Base-by-base conservation (phyloP, 257 asterid species). In the Nicotiana otophora region DNA sequence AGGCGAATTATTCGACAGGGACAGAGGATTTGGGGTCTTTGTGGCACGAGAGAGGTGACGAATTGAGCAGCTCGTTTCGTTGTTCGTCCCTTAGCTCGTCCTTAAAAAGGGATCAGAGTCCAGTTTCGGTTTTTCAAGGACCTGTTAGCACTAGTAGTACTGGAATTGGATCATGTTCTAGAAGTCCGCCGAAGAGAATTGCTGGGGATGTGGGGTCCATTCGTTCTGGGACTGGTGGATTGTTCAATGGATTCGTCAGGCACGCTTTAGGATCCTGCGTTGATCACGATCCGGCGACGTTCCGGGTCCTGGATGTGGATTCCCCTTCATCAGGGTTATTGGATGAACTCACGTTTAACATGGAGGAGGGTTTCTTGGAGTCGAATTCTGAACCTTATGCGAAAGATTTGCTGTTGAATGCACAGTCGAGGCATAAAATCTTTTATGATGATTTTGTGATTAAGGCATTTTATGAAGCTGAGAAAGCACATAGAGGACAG, bases 51-150 rank as follows among this genome's bases (percentile, higher is more conserved):
- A 89, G 92, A 81, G 70, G 91, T n/a, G 97, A 94, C 39, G 97
- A 92, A 68, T 87, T 92, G 72, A 89, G 94, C 20, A 85, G 94
- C 31, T 92, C 99, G 16, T 92, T 86, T 46, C 91, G 97, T 15
- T 87, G 89, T 83, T 91, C 97, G 33, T 88, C 98, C 62, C 80
- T 90, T 3, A 86, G 91, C 86, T 91, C 99, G 80, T 90, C 96
- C 6, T 31, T 87, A 84, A 94, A 92, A 63, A 93, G 95, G 82
- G 98, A 96, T 78, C 98, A 94, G 87, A 96, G 99, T 83, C 99
- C 99, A n/a, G 97, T 94, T 11, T 93, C 99, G 1, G 99, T 96
- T 84, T 87, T 96, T 64, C 99, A 94, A 51, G 93, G 92, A 64
- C 89, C 97, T 54, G 82, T 84, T 23, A 77, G 88, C 23, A 63